Base-by-base conservation (phyloP, 306 rosid species). In the Ormosia semicastrata region DNA sequence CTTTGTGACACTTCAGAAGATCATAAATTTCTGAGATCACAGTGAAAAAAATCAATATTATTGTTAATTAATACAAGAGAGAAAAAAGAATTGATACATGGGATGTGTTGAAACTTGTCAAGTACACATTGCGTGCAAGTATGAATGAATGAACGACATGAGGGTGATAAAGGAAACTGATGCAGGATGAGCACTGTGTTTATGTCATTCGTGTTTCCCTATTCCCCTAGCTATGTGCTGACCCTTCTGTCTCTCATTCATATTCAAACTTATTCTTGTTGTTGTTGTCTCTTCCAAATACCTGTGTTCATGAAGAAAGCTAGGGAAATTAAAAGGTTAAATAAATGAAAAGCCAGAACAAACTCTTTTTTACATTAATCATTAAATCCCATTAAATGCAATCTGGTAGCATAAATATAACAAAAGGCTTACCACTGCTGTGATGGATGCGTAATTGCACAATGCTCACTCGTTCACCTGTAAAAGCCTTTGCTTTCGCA, bases 71-170 rank as follows among this genome's bases (percentile, higher is more conserved):
- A 47, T 43, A 36, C 75, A 32, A 44, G 17, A 34, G 46, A 17
- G 15, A 13, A 29, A 34, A 37, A 1, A 54, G 8, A 70, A 30
- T n/a, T 13, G 44, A 44, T 34, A 14, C 17, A 63, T 33, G 9
- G 43, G 6, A 17, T 8, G 54, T 15, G 2, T 41, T 43, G 32
- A 18, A 32, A 33, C 13, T n/a, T 14, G 7, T 71, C 9, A 53
- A 53, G 33, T 46, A 47, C 40, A 46, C 33, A 46, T 77, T 83
- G 87, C 78, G 85, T 83, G 85, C 84, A 83, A 80, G 81, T n/a
- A 79, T 83, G 70, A 59, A 75, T 43, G 43, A 53, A 72, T 60
- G 80, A 73, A 59, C 13, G 4, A 73, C 30, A 37, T 76, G 60
- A 46, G 50, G 2, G 69, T 47, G 82, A 83, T 54, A 70, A 70